Conservation (phyloP, 2,329 filamentous ascomycete genomes). For the Esteya vermicola region DNA sequence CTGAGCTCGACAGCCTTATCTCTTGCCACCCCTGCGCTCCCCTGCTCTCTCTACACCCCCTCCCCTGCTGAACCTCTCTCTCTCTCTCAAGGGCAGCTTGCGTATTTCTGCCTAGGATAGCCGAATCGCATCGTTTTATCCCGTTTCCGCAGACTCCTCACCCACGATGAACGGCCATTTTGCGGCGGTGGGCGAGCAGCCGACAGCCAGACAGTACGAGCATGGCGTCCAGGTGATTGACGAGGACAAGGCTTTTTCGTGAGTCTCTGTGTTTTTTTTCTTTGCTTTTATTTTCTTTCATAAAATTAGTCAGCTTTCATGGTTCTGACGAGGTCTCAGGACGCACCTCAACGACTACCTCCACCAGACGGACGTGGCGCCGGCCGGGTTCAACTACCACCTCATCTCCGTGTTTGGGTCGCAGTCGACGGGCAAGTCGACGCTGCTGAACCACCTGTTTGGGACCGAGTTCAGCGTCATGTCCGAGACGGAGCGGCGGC, state of each 20-base stretch:
- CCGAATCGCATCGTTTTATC: no score
- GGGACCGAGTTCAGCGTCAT: conserved; percentile 95
- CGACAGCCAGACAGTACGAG: conserved; percentile 56
- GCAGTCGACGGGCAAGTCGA: conserved; percentile 97
- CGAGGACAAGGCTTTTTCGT: conserved; percentile 96
- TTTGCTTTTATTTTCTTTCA: background rate
- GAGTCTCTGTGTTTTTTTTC: conserved; percentile 23
- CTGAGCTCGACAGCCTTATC: no score
- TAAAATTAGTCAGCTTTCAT: conserved; percentile 7
- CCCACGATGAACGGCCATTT: conserved; percentile 64
- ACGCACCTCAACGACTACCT: conserved; percentile 71
- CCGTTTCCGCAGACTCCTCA: background rate
- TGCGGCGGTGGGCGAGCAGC: conserved; percentile 54
- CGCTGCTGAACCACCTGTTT: conserved; percentile 88
- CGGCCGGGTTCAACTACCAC: conserved; percentile 96
- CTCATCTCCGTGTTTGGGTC: conserved; percentile 98
- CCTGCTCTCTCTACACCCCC: background rate
- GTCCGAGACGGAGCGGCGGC: conserved; percentile 83
- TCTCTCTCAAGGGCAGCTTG: background rate
- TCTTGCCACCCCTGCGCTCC: background rate
- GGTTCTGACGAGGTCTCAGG: conserved; percentile 27
- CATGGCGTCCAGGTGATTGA: conserved; percentile 96
- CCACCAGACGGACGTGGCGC: conserved; percentile 61
- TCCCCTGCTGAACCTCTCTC: background rate
- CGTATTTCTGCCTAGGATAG: background rate